A percentile compares a stretch with the other conserved stretches of the same genome.
Conservation (phyloP, 1,139 yeast species). For the Taiozyma sp. region DNA sequence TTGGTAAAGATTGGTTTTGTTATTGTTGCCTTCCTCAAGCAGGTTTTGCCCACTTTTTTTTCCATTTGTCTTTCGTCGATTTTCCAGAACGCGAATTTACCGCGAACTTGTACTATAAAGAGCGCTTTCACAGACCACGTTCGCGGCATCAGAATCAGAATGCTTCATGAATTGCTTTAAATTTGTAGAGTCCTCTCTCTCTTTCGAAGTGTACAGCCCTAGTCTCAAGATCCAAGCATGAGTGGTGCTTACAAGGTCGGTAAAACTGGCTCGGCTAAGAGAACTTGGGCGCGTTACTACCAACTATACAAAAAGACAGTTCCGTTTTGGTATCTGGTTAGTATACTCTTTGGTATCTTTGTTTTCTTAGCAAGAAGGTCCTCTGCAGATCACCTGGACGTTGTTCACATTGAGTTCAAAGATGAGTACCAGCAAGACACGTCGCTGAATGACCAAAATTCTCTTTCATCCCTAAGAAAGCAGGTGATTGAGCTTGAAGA, state of each 20-base stretch:
- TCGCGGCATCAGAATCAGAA: background rate
- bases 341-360: constrained; percentile 15
- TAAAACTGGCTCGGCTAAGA: background rate
- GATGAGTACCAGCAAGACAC: constrained; percentile 18
- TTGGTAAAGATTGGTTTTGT: background rate
- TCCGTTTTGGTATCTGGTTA: constrained; percentile 17
- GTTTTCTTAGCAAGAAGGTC: constrained; percentile 11
- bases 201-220: background rate
- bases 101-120: background rate
- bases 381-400: constrained; percentile 8
- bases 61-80: background rate
- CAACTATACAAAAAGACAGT: constrained; percentile 9
- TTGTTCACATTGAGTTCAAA: constrained; percentile 17
- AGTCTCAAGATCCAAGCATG: background rate
- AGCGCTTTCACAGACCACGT: background rate
- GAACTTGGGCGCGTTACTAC: background rate
- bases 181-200: no score
- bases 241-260: background rate
- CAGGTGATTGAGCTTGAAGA: constrained; percentile 14
- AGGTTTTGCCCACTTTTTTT: background rate
- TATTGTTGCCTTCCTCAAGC: background rate
- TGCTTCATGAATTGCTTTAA: no score
- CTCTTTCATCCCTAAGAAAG: constrained; percentile 14
- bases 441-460: constrained; percentile 13
- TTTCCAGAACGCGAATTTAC: background rate